Evolutionary conservation across 2,329 filamentous ascomycete genomes (phyloP).

Genomic region (Grosmannia serpens): DNA sequence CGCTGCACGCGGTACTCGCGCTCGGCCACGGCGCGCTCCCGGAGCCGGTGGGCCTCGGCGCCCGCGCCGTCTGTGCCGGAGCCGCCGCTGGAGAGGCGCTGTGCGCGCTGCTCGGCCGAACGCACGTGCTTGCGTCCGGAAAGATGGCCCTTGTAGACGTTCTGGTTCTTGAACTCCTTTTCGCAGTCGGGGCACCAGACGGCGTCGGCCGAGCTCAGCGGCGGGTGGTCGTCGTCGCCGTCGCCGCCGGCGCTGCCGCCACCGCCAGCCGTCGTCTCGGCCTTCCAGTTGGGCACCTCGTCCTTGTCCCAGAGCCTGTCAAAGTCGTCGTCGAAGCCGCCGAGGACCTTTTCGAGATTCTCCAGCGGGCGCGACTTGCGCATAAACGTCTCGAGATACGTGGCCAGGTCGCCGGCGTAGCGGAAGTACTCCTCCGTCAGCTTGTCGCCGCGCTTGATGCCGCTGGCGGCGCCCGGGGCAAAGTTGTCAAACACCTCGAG

Average conservation of each 20-base stretch:
- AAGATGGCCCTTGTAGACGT: conserved; percentile 84
- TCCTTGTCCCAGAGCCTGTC: conserved; percentile 71
- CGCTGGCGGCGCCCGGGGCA: conserved; percentile 51
- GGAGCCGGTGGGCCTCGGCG: conserved; percentile 43
- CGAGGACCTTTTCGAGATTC: conserved; percentile 68
- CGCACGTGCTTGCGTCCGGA: conserved; percentile 88
- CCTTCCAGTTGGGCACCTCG: conserved; percentile 67
- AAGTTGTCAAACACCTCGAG: conserved; percentile 87
- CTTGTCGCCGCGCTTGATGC: conserved; percentile 72
- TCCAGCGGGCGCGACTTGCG: conserved; percentile 75
- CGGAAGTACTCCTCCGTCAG: conserved; percentile 85
- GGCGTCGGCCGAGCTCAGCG: conserved; percentile 40
- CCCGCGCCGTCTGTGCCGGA: conserved; percentile 12
- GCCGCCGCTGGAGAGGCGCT: conserved; percentile 24
- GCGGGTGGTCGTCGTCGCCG: background rate
- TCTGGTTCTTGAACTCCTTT: conserved; percentile 91
- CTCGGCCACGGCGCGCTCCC: conserved; percentile 83
- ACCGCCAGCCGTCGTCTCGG: conserved; percentile 32
- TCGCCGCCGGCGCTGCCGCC: conserved; percentile 9
- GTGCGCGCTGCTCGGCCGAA: conserved; percentile 56
- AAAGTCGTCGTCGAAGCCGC: conserved; percentile 72
- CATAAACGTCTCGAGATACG: conserved; percentile 83
- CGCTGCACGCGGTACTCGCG: conserved; percentile 75
- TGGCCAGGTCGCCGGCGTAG: conserved; percentile 69
- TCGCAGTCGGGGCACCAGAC: conserved; percentile 87